Conservation (phyloP, 2,329 filamentous ascomycete species). For the Sordariomycetes sp. region DNA sequence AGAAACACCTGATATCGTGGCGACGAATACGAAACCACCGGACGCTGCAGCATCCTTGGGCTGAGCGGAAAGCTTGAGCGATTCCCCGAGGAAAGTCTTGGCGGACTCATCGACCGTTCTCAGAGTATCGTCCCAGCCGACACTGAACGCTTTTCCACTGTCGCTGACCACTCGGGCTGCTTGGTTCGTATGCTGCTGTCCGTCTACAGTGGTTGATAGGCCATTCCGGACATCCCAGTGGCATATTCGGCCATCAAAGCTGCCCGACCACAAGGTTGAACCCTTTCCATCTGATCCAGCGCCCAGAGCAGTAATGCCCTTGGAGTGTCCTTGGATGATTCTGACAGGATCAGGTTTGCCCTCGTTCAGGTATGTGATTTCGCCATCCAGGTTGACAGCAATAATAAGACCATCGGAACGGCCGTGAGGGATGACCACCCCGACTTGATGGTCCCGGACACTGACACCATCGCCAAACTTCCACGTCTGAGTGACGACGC, state of each 20-base stretch:
- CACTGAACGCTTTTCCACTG: conserved; percentile 63
- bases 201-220: conserved; percentile 61
- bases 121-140: conserved; percentile 90
- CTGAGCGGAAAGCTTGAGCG: conserved; percentile 63
- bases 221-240: conserved; percentile 73
- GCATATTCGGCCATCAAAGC: conserved; percentile 81
- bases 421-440: conserved; percentile 80
- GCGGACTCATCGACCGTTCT: conserved; percentile 67
- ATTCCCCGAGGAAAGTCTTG: conserved; percentile 64
- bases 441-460: conserved; percentile 82
- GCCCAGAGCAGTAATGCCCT: conserved; percentile 71
- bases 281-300: conserved; percentile 36
- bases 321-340: conserved; percentile 80
- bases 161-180: conserved; percentile 64
- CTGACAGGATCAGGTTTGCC: conserved; percentile 60
- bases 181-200: conserved; percentile 77
- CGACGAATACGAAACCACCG: conserved; percentile 44
- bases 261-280: conserved; percentile 75
- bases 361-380: conserved; percentile 79
- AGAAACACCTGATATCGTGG: conserved; percentile 40
- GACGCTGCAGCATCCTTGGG: conserved; percentile 58
- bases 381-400: conserved; percentile 78
- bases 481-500: conserved; percentile 74
- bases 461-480: conserved; percentile 70
- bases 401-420: conserved; percentile 82